Evolutionary conservation across 257 asterid genomes (phyloP).

Genomic region (Nyctanthes arbortristis): DNA sequence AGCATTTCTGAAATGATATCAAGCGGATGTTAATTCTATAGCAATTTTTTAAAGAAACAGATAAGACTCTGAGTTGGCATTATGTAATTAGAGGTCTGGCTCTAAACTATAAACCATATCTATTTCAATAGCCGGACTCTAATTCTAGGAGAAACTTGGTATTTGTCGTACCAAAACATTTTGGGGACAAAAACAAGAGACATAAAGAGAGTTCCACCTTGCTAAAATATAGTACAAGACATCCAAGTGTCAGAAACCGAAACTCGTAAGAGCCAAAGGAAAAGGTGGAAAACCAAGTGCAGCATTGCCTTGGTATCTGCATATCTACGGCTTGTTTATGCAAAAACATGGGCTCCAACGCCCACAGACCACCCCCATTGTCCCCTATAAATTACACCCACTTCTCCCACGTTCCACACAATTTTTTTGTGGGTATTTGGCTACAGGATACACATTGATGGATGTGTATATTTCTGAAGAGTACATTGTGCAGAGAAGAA

Average conservation of each 20-base stretch:
- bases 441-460: slow-evolving; percentile 20
- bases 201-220: neutral
- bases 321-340: slow-evolving; percentile 22
- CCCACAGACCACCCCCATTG: slow-evolving; percentile 6
- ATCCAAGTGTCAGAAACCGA: neutral
- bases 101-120: no score
- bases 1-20: no score
- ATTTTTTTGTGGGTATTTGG: neutral
- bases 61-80: no score
- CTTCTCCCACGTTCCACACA: neutral
- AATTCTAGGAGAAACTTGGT: no score
- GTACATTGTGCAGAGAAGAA: slow-evolving; percentile 37
- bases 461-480: slow-evolving; percentile 54
- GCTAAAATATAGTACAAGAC: neutral
- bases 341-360: slow-evolving; percentile 28
- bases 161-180: no score
- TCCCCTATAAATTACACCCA: slow-evolving; percentile 24
- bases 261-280: neutral
- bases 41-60: no score
- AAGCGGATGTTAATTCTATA: no score
- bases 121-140: no score
- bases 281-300: neutral
- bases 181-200: neutral
- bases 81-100: no score
- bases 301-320: neutral